phyloP scores from a whole-genome alignment of 805 yeast species.

The Scheffersomyces stipitis region DNA sequence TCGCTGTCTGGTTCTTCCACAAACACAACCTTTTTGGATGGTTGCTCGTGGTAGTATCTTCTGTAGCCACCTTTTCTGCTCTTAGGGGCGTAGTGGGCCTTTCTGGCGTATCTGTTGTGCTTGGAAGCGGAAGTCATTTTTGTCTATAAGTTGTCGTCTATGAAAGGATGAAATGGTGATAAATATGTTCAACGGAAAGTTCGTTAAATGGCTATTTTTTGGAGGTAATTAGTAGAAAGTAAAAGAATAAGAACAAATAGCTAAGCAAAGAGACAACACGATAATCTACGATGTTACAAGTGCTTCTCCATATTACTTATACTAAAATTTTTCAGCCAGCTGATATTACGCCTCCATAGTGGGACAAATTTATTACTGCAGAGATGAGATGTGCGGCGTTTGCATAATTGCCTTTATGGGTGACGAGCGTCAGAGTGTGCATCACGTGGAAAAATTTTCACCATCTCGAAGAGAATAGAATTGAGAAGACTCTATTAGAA shows the following conservation, averaged over 20 bases:
- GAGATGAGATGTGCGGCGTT: constrained; percentile 8
- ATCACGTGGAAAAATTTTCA: too few relatives aligned
- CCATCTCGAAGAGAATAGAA: constrained; percentile 2
- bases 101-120: constrained; percentile 5
- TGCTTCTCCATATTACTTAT: not conserved
- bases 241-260: not conserved
- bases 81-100: constrained; percentile 7
- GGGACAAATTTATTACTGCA: not conserved
- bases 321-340: not conserved
- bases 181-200: not conserved
- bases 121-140: constrained; percentile 8
- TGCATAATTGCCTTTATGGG: too few relatives aligned
- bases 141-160: constrained; percentile 1
- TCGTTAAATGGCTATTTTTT: not conserved
- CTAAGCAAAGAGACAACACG: too few relatives aligned
- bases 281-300: not conserved
- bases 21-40: constrained; percentile 32
- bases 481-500: too few relatives aligned
- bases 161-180: too few relatives aligned
- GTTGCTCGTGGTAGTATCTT: constrained; percentile 35
- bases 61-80: constrained; percentile 22
- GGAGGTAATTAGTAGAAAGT: not conserved
- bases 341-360: not conserved
- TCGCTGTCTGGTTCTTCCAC: constrained; percentile 46
- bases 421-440: too few relatives aligned